Base-by-base conservation (phyloP, 768 basidiomycete species). In the Lyophyllum atratum region DNA sequence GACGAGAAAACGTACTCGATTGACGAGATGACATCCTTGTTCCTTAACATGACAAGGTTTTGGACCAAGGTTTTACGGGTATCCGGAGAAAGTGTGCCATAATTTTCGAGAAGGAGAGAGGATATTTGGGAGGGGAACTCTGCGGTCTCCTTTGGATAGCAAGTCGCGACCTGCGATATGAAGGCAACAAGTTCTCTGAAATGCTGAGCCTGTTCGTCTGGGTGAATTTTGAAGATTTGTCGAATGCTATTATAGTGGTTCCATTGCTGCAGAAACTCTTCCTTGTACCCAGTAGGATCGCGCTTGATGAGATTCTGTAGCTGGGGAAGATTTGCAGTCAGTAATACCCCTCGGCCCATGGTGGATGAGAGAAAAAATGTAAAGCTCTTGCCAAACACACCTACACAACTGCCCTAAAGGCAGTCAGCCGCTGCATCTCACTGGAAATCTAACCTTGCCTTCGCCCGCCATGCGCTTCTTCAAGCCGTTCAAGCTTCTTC, bases 251-350 rank as follows among this genome's bases (percentile, higher is more conserved):
- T 85, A 74, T 95, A 98, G 71, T 96, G 93, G 58, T 92, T 92
- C 89, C 94, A 97, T 80, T 99, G 96, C 61, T 93, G 93, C 15
- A 95, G 69, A 64, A 98, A 99, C 65, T 99, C 97, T 59, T 98
- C 96, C 69, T 85, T 90, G 78, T 99, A 98, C 0, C 85, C 87
- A 9, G 76, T 72, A 3, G 96, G 92, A 70, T 97, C 93, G 43
- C 97, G 84, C 70, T 99, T 99, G 71, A 99, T 95, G 52, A 98
- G 80, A 70, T 98, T 98, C 71, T 98, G 96, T 8, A 99, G 81
- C 68, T 97, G 93, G 0, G 97, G 95, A 9, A 98, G 84, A 68
- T 96, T 96, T 15, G 91, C 84, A 29, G 92, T 89, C 62, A 96
- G 82, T 54, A 94, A 81, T 50, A 89, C 80, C 48, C 90, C 91